These are phyloP conservation scores for Edaphochlamys debaryana DNA, from an alignment of 139 green algal species.

Conservation along the genomic window DNA sequence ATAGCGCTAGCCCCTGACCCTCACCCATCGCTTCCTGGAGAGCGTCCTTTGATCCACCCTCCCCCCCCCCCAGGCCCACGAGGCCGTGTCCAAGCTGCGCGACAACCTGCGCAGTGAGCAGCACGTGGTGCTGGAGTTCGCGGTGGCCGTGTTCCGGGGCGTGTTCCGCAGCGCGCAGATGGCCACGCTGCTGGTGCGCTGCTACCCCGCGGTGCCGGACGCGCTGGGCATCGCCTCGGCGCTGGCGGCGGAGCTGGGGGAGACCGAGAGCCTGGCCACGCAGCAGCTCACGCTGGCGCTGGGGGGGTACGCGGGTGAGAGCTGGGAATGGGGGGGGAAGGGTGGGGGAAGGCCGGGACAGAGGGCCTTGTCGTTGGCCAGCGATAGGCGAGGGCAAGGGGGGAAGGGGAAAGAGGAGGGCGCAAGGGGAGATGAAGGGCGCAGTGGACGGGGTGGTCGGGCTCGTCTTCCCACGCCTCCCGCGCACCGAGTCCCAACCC, in stretches of 20 bases:
- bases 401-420: not conserved
- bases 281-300: conserved; percentile 47
- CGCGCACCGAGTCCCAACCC: not conserved
- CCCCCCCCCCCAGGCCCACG: conserved; percentile 52
- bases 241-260: conserved; percentile 61
- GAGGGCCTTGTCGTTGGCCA: not conserved
- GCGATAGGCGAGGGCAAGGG: not conserved
- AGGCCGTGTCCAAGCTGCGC: conserved; percentile 71
- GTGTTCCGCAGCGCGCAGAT: conserved; percentile 59
- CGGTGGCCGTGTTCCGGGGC: conserved; percentile 57
- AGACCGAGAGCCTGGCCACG: conserved; percentile 44
- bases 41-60: too few relatives aligned
- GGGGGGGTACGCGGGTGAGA: conserved; percentile 48
- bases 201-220: conserved; percentile 69
- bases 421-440: too few relatives aligned
- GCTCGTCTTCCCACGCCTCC: not conserved
- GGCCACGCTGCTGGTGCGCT: conserved; percentile 64
- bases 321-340: not conserved
- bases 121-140: conserved; percentile 72
- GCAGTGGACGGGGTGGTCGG: not conserved
- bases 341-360: not conserved
- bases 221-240: conserved; percentile 66
- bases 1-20: not conserved
- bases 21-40: too few relatives aligned
- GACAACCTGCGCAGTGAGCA: conserved; percentile 71